Conservation (phyloP, 345 rosid genomes). For the Salix brachista region DNA sequence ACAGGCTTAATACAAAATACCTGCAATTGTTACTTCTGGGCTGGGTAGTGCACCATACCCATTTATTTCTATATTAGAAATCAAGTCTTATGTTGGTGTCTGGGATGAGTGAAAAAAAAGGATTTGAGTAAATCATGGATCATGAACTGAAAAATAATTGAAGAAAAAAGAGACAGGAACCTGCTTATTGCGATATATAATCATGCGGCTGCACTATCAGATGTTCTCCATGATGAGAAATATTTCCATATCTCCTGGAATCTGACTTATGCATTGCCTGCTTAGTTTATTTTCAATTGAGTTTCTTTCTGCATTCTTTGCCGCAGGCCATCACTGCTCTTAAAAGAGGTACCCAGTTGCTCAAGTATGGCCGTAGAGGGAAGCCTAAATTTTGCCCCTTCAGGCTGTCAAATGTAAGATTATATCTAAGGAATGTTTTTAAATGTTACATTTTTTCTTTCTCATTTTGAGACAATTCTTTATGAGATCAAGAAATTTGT, state of each 20-base stretch:
- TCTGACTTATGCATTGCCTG: neutral
- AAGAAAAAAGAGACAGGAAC: no score
- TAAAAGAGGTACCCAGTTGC: slow-evolving; percentile 21
- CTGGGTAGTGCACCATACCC: neutral
- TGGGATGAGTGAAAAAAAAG: no score
- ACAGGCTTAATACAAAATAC: neutral
- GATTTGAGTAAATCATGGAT: no score
- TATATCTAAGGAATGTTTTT: neutral
- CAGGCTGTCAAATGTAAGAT: slow-evolving; percentile 23
- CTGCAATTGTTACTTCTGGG: neutral
- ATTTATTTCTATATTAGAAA: neutral
- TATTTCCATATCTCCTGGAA: no score
- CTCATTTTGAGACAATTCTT: neutral
- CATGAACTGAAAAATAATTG: no score
- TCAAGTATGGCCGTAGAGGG: slow-evolving; percentile 28
- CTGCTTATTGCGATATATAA: no score
- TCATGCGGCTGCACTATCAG: no score
- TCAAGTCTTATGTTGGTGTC: neutral
- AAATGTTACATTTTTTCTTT: neutral
- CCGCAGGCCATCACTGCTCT: slow-evolving; percentile 24
- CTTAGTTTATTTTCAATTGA: neutral
- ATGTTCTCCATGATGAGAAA: no score
- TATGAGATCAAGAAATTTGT: neutral
- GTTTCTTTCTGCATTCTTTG: neutral
- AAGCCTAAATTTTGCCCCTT: slow-evolving; percentile 28